Base-by-base conservation (phyloP, 495 filamentous ascomycete species). In the Acidomyces sp. region DNA sequence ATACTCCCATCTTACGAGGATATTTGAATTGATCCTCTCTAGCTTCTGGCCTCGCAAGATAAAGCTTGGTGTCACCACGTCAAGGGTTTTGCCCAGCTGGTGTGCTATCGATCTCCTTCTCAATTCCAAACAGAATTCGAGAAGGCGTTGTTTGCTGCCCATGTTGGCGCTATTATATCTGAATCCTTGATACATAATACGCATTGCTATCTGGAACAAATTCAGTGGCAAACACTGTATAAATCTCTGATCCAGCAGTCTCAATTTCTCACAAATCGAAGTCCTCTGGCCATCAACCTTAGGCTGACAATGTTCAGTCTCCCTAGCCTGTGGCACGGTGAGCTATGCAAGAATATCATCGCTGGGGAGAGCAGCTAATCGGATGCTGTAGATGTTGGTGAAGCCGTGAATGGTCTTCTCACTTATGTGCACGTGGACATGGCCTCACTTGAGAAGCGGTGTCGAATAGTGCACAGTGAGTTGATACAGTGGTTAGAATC, bases 91-190 rank as follows among this genome's bases (percentile, higher is more conserved):
- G 37, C 49, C 6, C 45, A 49, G 2, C 40, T 57, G 7, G 45
- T 57, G n/a, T 39, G 48, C 27, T 37, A 53, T 12, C 27, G 52
- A 1, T 51, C 49, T 9, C 44, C 47, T 2, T n/a, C 34, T n/a
- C 43, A 49, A 18, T 57, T 53, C 35, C 19, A 30, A 4, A 42
- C 52, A 4, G 55, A 57, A 10, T 55, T 55, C 31, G 55, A 57
- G 24, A 52, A 52, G 37, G 38, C 49, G 0, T 46, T 57, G n/a
- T 51, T 57, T 26, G 45, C 45, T n/a, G 48, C 52, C 16, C 48
- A 54, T 18, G 35, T 49, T 9, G 49, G 49, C n/a, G 53, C 53
- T 5, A 39, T 57, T 10, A 46, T 57, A 4, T 47, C 48, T 7
- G 48, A 52, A 37, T 38, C 20, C 13, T 27, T 52, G 17, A 20